Evolutionary conservation across 805 yeast species (phyloP).

Genomic region (Cyberlindnera maritima): DNA sequence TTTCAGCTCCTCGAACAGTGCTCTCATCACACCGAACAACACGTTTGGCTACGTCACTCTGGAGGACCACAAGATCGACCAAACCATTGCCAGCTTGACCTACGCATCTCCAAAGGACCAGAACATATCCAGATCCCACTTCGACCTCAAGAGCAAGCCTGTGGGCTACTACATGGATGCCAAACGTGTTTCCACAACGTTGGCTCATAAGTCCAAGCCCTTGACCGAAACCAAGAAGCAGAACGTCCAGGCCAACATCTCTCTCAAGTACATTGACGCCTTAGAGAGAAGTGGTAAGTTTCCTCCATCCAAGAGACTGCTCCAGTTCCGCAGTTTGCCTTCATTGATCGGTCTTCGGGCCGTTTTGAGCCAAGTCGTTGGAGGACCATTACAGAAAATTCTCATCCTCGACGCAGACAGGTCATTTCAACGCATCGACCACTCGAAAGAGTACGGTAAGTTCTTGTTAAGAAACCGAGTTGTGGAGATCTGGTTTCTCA

Average conservation of each 20-base stretch:
- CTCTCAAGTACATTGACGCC: not conserved
- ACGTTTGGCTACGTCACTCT: constrained; percentile 1
- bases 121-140: not conserved
- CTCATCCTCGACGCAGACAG: constrained; percentile 24
- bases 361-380: constrained; percentile 53
- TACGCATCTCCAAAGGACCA: not conserved
- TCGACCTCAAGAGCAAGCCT: not conserved
- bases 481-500: constrained; percentile 50
- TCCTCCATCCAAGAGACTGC: constrained; percentile 25
- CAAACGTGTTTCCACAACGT: not conserved
- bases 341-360: constrained; percentile 43
- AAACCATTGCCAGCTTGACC: not conserved
- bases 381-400: constrained; percentile 67
- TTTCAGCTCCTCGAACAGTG: not conserved
- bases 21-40: constrained; percentile 2
- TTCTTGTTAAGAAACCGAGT: constrained; percentile 25
- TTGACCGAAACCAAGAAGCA: not conserved
- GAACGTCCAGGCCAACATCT: not conserved
- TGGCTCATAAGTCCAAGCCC: not conserved
- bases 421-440: not conserved
- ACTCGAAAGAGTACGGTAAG: not conserved
- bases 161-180: not conserved
- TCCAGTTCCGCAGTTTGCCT: constrained; percentile 41
- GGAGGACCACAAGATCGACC: not conserved
- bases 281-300: not conserved